phyloP scores from a whole-genome alignment of 116 monocot genomes.

The Thalassia testudinum region DNA sequence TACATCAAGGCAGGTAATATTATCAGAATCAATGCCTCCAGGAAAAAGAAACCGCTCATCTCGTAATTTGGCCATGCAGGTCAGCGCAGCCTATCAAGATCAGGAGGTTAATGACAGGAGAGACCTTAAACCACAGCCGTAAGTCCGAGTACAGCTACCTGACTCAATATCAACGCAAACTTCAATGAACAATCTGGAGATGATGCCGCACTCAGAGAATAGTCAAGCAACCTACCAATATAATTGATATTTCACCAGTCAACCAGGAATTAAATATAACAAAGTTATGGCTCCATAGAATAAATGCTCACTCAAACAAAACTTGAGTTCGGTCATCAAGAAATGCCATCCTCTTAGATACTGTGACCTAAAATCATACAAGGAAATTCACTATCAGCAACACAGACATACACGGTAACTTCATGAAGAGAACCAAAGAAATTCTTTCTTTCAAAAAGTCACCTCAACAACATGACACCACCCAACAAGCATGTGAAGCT shows the following conservation, averaged over 20 bases:
- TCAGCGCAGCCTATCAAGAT: slow-evolving; percentile 56
- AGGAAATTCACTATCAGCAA: too few species aligned
- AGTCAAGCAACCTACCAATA: slow-evolving; percentile 55
- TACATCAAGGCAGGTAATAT: slow-evolving; percentile 75
- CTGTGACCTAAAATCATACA: slow-evolving; percentile 38
- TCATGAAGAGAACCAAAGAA: too few species aligned
- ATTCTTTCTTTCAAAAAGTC: background rate
- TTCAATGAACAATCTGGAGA: slow-evolving; percentile 89
- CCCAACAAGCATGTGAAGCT: slow-evolving; percentile 85
- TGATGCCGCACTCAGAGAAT: slow-evolving; percentile 66
- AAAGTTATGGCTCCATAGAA: background rate
- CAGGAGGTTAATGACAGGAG: too few species aligned
- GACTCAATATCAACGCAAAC: slow-evolving; percentile 71
- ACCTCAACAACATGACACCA: slow-evolving; percentile 96
- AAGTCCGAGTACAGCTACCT: slow-evolving; percentile 25
- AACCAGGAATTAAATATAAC: background rate
- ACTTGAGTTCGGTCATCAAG: slow-evolving; percentile 71
- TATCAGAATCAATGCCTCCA: slow-evolving; percentile 59
- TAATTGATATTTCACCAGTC: background rate
- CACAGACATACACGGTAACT: too few species aligned
- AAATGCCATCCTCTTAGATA: slow-evolving; percentile 78
- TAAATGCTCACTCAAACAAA: slow-evolving; percentile 58
- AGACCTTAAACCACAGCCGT: background rate
- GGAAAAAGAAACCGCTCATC: slow-evolving; percentile 86
- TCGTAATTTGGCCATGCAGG: slow-evolving; percentile 86